Base-by-base conservation (phyloP, 306 rosid species). In the Oemleria cerasiformis region DNA sequence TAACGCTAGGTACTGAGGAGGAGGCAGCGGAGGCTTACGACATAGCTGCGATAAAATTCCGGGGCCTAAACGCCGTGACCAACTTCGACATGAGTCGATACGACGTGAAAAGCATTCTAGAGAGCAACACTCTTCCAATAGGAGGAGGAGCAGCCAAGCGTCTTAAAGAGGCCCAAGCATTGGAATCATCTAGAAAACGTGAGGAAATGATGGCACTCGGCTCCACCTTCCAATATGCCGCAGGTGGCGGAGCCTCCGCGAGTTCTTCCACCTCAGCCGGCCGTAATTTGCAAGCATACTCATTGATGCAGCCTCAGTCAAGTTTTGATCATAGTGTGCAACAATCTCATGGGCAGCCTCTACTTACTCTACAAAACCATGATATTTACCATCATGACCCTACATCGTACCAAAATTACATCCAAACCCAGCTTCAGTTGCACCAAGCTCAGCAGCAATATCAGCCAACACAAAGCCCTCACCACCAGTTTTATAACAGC, bases 1-100 rank as follows among this genome's bases (percentile, higher is more conserved):
- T 30, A 30, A 30, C 36, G 36, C 36, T 30, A 94, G 99, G 95
- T 51, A 95, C 99, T 0, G 97, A 95, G 80, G 97, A 95, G 78
- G 97, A 95, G 78, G 99, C 99, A 40, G 99, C 99, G 38, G 99
- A 95, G 75, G 99, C 99, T 4, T 95, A 95, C 17, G 99, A 95
- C 88, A 89, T 95, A 60, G 99, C 99, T 0, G 99, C 99, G 0
- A 95, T 95, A 66, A 95, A 95, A 75, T 95, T 95, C 75, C 74
- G 99, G 73, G 99, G 99, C 7, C 85, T 95, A 0, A 95, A 89
- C 21, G 99, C 99, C 0, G 99, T 95, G 0, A 95, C 99, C 1
- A 95, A 95, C 85, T 95, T 95, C 7, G 99, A 95, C 84, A 95
- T 91, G 99, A 89, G 73, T 12, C 96, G 99, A 1, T 95, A 95